A percentile compares a stretch with the other conserved stretches of the same genome.
phyloP scores from a whole-genome alignment of 1,139 yeast species.

The Lizanozyma gosingica region DNA sequence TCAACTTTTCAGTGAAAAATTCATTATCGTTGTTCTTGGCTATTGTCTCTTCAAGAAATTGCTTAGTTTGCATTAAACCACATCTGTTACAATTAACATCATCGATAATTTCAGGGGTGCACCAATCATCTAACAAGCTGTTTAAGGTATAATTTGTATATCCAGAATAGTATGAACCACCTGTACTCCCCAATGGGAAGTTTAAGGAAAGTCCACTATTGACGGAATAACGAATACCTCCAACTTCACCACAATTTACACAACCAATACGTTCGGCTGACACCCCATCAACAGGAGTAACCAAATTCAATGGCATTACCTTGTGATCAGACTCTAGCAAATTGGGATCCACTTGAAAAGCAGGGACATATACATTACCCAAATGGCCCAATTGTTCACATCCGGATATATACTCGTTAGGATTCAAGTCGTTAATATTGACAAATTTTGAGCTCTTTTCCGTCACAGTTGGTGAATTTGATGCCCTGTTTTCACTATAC shows the following conservation, averaged over 20 bases:
- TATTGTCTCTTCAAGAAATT: slow-evolving; percentile 39
- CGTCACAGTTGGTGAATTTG: slow-evolving; percentile 5
- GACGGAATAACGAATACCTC: slow-evolving; percentile 80
- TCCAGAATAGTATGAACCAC: slow-evolving; percentile 23
- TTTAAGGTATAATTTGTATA: slow-evolving; percentile 38
- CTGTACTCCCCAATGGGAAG: slow-evolving; percentile 27
- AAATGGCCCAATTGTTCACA: slow-evolving; percentile 43
- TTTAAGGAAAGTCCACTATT: slow-evolving; percentile 75
- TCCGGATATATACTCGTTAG: slow-evolving; percentile 27
- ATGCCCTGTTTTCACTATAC: slow-evolving; percentile 1
- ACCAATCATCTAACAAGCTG: slow-evolving; percentile 63
- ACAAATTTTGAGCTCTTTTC: slow-evolving; percentile 10
- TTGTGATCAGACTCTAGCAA: slow-evolving; percentile 26
- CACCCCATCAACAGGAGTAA: slow-evolving; percentile 88
- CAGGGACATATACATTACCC: slow-evolving; percentile 63
- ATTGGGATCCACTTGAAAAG: slow-evolving; percentile 66
- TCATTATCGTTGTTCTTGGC: slow-evolving; percentile 21
- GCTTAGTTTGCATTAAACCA: slow-evolving; percentile 56
- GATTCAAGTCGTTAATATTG: slow-evolving; percentile 10
- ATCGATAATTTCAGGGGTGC: slow-evolving; percentile 73
- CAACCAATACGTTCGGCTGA: slow-evolving; percentile 86
- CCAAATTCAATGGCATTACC: slow-evolving; percentile 44
- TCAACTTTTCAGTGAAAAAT: slow-evolving; percentile 37
- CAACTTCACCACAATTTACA: slow-evolving; percentile 82
- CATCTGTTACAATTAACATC: slow-evolving; percentile 93